A percentile compares a stretch with the other conserved stretches of the same genome.
Conservation (phyloP, 1,139 yeast genomes). For the Nakaseomyces sp. region DNA sequence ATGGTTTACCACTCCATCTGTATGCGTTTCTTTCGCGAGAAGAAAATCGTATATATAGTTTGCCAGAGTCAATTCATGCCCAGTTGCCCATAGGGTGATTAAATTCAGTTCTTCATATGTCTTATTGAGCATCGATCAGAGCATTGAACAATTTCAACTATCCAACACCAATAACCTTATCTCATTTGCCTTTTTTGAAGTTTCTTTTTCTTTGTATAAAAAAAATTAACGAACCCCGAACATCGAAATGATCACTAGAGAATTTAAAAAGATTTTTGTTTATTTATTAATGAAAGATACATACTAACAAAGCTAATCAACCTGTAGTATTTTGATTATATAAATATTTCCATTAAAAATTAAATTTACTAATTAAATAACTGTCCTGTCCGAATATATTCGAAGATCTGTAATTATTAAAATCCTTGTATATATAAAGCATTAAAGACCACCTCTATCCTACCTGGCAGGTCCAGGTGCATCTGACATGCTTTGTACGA, state of each 20-base stretch:
- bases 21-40: background rate
- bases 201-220: background rate
- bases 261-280: too few relatives aligned
- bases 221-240: too few relatives aligned
- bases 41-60: conserved; percentile 2
- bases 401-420: background rate
- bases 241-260: too few relatives aligned
- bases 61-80: conserved; percentile 1
- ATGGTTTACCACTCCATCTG: background rate
- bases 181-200: background rate
- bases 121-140: background rate
- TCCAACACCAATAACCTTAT: background rate
- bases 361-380: too few relatives aligned
- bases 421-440: too few relatives aligned
- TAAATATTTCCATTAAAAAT: too few relatives aligned
- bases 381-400: background rate
- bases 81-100: conserved; percentile 4
- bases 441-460: too few relatives aligned
- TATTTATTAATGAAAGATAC: too few relatives aligned
- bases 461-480: conserved; percentile 7
- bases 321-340: too few relatives aligned
- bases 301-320: too few relatives aligned
- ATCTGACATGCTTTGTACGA: conserved; percentile 16
- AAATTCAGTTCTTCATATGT: conserved; percentile 1
- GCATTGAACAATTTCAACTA: background rate